These are phyloP conservation scores for Colletotrichum viniferum DNA, from an alignment of 2,329 filamentous ascomycete species.

Conservation along the genomic window DNA sequence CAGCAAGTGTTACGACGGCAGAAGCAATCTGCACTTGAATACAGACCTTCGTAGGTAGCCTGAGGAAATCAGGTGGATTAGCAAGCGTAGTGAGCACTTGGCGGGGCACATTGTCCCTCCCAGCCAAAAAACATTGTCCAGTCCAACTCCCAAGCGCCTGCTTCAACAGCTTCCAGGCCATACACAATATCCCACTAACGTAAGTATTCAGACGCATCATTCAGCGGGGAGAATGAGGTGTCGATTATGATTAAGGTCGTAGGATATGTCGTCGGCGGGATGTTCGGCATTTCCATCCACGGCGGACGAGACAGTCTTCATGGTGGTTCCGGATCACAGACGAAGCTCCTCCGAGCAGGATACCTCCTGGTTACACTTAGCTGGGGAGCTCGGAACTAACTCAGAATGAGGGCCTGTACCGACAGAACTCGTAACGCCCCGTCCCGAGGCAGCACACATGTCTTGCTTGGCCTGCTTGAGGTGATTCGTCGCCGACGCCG, in stretches of 20 bases:
- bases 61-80: too few relatives aligned
- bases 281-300: background rate
- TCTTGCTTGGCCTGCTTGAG: background rate
- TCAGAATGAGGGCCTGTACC: background rate
- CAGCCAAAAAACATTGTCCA: too few relatives aligned
- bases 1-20: too few relatives aligned
- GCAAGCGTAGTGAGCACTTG: too few relatives aligned
- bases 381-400: background rate
- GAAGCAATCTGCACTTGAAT: too few relatives aligned
- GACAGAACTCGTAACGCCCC: background rate
- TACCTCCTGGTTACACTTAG: background rate
- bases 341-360: background rate
- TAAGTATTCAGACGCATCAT: too few relatives aligned
- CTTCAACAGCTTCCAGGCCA: background rate
- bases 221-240: too few relatives aligned
- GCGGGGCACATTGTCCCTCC: too few relatives aligned
- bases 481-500: background rate
- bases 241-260: too few relatives aligned
- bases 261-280: too few relatives aligned
- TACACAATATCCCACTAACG: too few relatives aligned
- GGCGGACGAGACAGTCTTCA: background rate
- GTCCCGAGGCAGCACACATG: background rate
- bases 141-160: background rate
- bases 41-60: too few relatives aligned
- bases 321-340: background rate